Evolutionary conservation across 768 basidiomycete species (phyloP), one percentile per base, ranked within the genome.

Genomic region (Agrocybe praecox): DNA sequence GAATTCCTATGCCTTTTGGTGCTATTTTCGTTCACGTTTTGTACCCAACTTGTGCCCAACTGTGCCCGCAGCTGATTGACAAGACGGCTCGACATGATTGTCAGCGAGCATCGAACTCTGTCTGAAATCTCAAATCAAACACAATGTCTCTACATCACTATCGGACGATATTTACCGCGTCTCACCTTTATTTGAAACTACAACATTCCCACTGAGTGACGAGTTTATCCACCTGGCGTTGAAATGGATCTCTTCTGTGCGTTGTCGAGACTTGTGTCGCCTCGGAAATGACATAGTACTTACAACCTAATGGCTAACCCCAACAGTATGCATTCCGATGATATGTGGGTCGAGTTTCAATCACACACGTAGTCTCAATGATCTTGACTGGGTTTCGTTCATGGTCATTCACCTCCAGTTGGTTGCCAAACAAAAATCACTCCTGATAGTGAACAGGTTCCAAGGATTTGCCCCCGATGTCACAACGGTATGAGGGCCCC

Each of bases 381-480:
- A 6, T 24, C 24, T 29, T 34, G 22, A n/a, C 23, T 34, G 8
- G 7, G 19, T n/a, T 45, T 32, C 11, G 24, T 29, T 29, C 26
- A 29, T 29, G 4, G 26, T 9, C 24, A 33, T 7, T 46, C 23
- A 36, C 36, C 5, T 49, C 49, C 63, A 89, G 88, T 84, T 60
- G 87, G 88, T 33, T 86, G 85, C 69, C 75, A 80, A 48, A 82
- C 80, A 40, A 82, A 73, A 59, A 62, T 86, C 59, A 80, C 79
- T 53, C 77, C 83, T 12, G 79, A 83, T 32, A 84, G 81, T 22
- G 76, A 80, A 54, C 76, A 76, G 50, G 79, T 74, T 12, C 68
- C 80, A 18, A 78, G 86, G 52, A 67, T 89, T 44, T 90, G 88
- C 62, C 88, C 88, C 2, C 72, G 80, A 55, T 90, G 88, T 61